Evolutionary conservation across 352 stramenopile species (phyloP).

Genomic region (Phytopythium boreale): DNA sequence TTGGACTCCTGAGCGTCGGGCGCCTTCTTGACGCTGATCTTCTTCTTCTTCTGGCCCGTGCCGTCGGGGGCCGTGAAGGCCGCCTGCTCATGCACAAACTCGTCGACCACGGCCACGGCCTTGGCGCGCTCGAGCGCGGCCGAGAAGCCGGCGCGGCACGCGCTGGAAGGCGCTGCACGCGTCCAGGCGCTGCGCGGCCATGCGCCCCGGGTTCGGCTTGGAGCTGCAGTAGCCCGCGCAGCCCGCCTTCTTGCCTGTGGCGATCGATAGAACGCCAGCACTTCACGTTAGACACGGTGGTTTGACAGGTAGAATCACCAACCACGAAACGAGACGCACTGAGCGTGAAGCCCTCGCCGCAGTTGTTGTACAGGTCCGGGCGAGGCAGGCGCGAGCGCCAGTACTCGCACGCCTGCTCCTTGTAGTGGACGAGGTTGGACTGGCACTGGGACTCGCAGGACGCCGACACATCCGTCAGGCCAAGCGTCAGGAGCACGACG

Average conservation of each 20-base stretch:
- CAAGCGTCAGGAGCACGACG: slow-evolving; percentile 9
- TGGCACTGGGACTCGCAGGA: slow-evolving; percentile 33
- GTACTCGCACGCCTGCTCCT: slow-evolving; percentile 32
- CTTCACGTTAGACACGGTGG: neutral
- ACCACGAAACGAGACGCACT: neutral
- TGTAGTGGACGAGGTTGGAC: slow-evolving; percentile 37
- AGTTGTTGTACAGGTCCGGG: slow-evolving; percentile 53
- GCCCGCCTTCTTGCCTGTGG: slow-evolving; percentile 24
- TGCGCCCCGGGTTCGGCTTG: slow-evolving; percentile 13
- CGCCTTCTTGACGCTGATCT: slow-evolving; percentile 38
- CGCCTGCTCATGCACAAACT: neutral
- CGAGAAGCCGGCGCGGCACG: slow-evolving; percentile 43
- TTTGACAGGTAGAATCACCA: no score
- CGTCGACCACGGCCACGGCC: slow-evolving; percentile 11
- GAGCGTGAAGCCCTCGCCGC: slow-evolving; percentile 38
- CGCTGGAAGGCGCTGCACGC: slow-evolving; percentile 39
- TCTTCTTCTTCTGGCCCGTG: slow-evolving; percentile 13
- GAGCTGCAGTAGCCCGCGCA: slow-evolving; percentile 35
- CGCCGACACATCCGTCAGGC: slow-evolving; percentile 11
- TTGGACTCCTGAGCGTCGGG: slow-evolving; percentile 20
- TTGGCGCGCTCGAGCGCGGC: slow-evolving; percentile 33
- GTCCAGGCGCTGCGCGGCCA: slow-evolving; percentile 42
- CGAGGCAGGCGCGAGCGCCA: slow-evolving; percentile 42
- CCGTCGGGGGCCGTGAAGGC: neutral
- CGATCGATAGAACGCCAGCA: neutral